These are phyloP conservation scores for Penicillium sp. DNA, from an alignment of 2,329 filamentous ascomycete species.

Conservation along the genomic window DNA sequence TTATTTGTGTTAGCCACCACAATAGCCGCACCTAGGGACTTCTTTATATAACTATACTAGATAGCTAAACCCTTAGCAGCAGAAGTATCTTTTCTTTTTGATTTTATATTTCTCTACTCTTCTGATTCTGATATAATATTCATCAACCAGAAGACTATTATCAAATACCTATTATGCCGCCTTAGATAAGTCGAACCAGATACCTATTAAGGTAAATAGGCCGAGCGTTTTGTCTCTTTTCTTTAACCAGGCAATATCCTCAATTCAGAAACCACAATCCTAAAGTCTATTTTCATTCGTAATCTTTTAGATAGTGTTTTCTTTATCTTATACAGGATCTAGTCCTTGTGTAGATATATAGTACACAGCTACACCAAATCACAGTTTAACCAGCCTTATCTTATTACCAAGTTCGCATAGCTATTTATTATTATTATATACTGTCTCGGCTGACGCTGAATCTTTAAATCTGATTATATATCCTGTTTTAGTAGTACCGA, in stretches of 20 bases:
- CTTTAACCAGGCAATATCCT: conserved; percentile 32
- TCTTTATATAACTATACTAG: conserved; percentile 21
- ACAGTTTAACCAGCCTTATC: conserved; percentile 11
- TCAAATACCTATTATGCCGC: conserved; percentile 26
- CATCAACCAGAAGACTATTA: conserved; percentile 24
- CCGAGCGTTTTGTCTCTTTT: conserved; percentile 27
- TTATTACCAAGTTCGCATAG: conserved; percentile 8
- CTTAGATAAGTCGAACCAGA: conserved; percentile 31
- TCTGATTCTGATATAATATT: conserved; percentile 27
- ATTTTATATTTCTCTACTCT: conserved; percentile 23
- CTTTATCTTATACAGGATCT: conserved; percentile 20
- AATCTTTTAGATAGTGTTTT: neutral
- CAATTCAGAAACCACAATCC: conserved; percentile 24
- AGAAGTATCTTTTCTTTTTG: conserved; percentile 26
- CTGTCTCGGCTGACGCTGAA: conserved; percentile 19
- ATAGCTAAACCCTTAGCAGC: conserved; percentile 29
- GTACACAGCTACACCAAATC: conserved; percentile 10
- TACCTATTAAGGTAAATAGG: conserved; percentile 25
- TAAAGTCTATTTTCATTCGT: neutral
- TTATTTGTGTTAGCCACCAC: conserved; percentile 22
- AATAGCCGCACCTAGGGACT: conserved; percentile 25
- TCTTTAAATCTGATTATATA: conserved; percentile 31
- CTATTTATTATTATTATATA: conserved; percentile 27
- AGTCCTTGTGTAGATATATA: conserved; percentile 24
- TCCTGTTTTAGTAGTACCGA: conserved; percentile 15